Evolutionary conservation across 768 basidiomycete genomes (phyloP), one percentile per base, ranked within the genome.

Genomic region (Tephrocybe sp.): DNA sequence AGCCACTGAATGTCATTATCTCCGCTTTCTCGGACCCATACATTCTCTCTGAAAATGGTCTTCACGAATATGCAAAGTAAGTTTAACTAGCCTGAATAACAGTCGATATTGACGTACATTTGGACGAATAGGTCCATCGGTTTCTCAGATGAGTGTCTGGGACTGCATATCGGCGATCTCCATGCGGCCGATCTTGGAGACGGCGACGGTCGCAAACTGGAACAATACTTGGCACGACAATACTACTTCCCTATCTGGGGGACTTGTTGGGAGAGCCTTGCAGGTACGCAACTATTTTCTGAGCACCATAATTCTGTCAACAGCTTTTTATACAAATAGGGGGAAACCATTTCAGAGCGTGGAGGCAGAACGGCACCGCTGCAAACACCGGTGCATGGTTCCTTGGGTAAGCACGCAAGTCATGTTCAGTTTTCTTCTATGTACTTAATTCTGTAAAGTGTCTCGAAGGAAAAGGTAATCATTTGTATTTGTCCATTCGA

Each of bases 331-430:
- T 35, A 60, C 24, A n/a, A 24, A 44, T 49, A 77, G 90, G 90
- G n/a, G 92, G 91, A 2, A 85, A 93, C 49, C 92, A 94, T 62
- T 94, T 89, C 60, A 79, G 91, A 41, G 89, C 89, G 7, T 94
- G 91, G 91, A 84, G 82, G 60, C 91, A 94, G 74, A 90, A 92
- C 56, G 91, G 89, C 3, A 83, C 86, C 0, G 60, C 71, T 15
- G 88, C 79, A 0, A 71, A 84, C 58, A 86, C 80, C 40, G 82
- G 86, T 1, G 91, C 91, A 7, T 93, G 91, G 91, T 93, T 93
- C 60, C 71, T 94, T 9, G 90, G 81, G 88, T 87, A 61, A 34
- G n/a, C 34, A 34, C 30, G 19, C 15, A 18, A 34, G 24, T 9
- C 5, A 21, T 46, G 24, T n/a, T n/a, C 4, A 12, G 8, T 15